Evolutionary conservation across 331 rosid species (phyloP), one percentile per base, ranked within the genome.

Genomic region (Quercus phellos): DNA sequence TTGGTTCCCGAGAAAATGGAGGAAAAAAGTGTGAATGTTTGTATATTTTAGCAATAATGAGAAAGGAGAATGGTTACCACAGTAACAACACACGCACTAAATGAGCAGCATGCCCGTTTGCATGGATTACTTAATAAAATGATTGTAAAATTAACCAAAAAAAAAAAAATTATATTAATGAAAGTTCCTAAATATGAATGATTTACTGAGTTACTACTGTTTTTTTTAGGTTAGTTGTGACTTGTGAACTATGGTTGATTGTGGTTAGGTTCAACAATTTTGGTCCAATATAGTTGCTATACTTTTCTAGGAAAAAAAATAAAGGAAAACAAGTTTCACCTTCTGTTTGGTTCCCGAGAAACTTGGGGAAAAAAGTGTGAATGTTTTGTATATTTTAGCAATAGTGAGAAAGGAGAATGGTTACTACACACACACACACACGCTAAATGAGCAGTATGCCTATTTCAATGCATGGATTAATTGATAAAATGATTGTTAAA

Each of bases 291-390:
- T 61, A 17, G 16, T 61, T 42, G 70, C 19, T 63, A 6, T 16
- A 6, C 42, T 58, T 58, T 70, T 74, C 63, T 26, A 32, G 77
- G 16, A 4, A 67, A 17, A 13, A 13, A 18, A 17, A 1, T 42
- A 12, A 35, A 24, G 69, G 22, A 55, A 77, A 18, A 4, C 24
- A 38, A 56, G 32, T 55, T 19, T 17, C 34, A 29, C 53, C 27
- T 32, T 29, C 29, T 30, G 71, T 60, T 72, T 63, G 43, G 73
- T 51, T 63, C 54, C 56, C 55, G 73, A 71, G 54, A 71, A 59
- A 69, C 26, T 2, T 13, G 16, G 17, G 26, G 51, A 51, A 12
- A 32, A 11, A 53, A 18, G 27, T 2, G 34, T 54, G 59, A 54
- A 67, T 10, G 1, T 19, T 67, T 5, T 64, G 43, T 18, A 18